phyloP scores from a whole-genome alignment of 2,329 filamentous ascomycete species.

The Aspergillus ustus region DNA sequence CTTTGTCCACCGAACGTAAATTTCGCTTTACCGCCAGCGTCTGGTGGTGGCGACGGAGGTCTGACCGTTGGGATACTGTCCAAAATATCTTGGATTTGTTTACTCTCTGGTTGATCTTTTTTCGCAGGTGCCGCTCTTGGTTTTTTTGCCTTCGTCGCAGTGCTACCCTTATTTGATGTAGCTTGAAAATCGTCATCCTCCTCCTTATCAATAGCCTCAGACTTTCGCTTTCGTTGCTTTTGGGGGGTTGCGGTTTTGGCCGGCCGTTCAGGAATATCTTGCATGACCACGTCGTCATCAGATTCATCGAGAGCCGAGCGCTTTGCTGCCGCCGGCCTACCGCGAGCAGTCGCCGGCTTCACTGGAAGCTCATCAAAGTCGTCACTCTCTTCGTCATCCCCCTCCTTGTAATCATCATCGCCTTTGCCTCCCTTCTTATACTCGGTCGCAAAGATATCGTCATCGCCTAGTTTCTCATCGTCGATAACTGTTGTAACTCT shows the following conservation, averaged over 20 bases:
- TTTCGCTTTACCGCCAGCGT: conserved; percentile 60
- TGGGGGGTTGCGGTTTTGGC: conserved; percentile 45
- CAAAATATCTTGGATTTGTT: conserved; percentile 79
- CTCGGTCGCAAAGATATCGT: conserved; percentile 82
- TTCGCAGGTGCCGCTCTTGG: conserved; percentile 68
- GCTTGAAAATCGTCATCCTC: conserved; percentile 61
- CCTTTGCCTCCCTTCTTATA: conserved; percentile 67
- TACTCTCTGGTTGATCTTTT: conserved; percentile 67
- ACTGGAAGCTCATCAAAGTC: conserved; percentile 67
- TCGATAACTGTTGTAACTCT: conserved; percentile 54
- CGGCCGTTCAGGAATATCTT: conserved; percentile 55
- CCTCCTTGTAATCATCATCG: conserved; percentile 70
- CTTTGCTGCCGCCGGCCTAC: conserved; percentile 46
- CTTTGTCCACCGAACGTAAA: conserved; percentile 74
- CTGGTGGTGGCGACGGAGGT: conserved; percentile 80
- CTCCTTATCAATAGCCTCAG: conserved; percentile 57
- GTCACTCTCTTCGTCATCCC: conserved; percentile 56
- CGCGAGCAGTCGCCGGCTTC: conserved; percentile 62
- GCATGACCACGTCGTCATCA: conserved; percentile 58
- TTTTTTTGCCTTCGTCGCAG: conserved; percentile 46
- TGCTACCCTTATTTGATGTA: conserved; percentile 61
- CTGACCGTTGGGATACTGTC: conserved; percentile 83
- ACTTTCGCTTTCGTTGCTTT: conserved; percentile 60
- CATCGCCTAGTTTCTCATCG: conserved; percentile 70
- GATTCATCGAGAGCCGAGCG: conserved; percentile 35